phyloP scores from a whole-genome alignment of 192 early-diverging fungal genomes.

The Coemansia sp. region DNA sequence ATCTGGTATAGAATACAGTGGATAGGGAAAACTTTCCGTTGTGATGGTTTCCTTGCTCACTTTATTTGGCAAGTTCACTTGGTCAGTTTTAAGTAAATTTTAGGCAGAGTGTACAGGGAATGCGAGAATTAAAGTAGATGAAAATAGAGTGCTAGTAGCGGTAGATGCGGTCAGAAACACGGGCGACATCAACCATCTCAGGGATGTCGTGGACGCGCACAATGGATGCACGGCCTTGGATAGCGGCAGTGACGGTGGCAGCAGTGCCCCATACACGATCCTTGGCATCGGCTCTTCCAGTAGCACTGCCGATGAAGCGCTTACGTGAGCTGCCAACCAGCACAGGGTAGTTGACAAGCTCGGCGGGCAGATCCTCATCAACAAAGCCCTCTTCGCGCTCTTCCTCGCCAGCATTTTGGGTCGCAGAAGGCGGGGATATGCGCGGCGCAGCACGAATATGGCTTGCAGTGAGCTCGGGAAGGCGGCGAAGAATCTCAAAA shows the following conservation, averaged over 20 bases:
- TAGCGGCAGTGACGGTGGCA: conserved; percentile 76
- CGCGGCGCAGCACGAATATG: conserved; percentile 35
- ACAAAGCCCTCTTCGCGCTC: conserved; percentile 40
- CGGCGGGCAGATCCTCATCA: conserved; percentile 45
- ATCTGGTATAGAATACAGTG: neutral
- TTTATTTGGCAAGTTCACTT: neutral
- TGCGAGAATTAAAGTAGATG: neutral
- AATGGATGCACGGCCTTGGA: conserved; percentile 79
- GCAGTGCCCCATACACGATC: conserved; percentile 86
- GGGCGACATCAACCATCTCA: conserved; percentile 88
- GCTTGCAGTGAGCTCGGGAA: conserved; percentile 56
- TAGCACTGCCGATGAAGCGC: conserved; percentile 82
- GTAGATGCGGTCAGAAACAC: conserved; percentile 74
- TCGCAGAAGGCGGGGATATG: neutral
- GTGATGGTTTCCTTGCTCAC: too few species aligned
- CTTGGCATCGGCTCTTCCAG: conserved; percentile 63
- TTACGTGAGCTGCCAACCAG: conserved; percentile 92
- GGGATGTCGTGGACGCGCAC: conserved; percentile 93
- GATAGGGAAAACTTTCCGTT: too few species aligned
- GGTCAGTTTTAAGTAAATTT: neutral
- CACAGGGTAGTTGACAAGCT: conserved; percentile 65
- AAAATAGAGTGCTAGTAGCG: conserved; percentile 17
- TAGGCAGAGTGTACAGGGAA: neutral
- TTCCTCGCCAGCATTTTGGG: neutral
- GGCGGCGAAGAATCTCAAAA: conserved; percentile 76